Conservation (phyloP, 345 rosid species). For the Aurinia saxatilis region DNA sequence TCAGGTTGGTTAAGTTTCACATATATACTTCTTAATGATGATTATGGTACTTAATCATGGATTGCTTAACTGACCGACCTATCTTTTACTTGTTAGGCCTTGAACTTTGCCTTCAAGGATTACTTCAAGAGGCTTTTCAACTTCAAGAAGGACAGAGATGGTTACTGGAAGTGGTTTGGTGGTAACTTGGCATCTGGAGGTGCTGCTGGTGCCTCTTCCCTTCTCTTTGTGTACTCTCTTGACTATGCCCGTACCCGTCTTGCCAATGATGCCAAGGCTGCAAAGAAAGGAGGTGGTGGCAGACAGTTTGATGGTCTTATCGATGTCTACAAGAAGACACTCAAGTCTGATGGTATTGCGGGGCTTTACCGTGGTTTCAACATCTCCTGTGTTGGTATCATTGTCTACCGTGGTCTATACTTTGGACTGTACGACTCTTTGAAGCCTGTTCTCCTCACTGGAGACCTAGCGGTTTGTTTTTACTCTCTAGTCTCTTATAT, state of each 20-base stretch:
- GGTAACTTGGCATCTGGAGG: constrained; percentile 92
- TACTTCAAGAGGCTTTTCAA: constrained; percentile 84
- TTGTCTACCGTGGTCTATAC: constrained; percentile 85
- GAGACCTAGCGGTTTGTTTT: constrained; percentile 45
- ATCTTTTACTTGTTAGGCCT: constrained; percentile 38
- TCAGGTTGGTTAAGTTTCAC: constrained; percentile 37
- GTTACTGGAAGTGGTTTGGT: constrained; percentile 94
- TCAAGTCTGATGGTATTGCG: constrained; percentile 67
- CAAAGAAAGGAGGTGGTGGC: constrained; percentile 83
- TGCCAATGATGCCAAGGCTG: constrained; percentile 89
- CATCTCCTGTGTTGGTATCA: constrained; percentile 81
- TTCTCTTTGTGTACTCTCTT: constrained; percentile 75
- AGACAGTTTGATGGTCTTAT: constrained; percentile 80
- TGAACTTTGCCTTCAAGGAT: constrained; percentile 94
- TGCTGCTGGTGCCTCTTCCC: constrained; percentile 87
- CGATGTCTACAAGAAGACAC: constrained; percentile 75
- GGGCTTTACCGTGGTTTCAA: constrained; percentile 94
- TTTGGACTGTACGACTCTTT: constrained; percentile 79
- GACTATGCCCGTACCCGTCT: constrained; percentile 88
- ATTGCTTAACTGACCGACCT: not conserved
- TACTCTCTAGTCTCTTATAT: not conserved
- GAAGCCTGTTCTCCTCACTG: constrained; percentile 61
- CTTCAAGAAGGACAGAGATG: constrained; percentile 86
- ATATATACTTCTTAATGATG: not conserved
- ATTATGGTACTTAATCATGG: not conserved